Evolutionary conservation across 306 rosid genomes (phyloP).

Genomic region (Lathyrus aphaca): DNA sequence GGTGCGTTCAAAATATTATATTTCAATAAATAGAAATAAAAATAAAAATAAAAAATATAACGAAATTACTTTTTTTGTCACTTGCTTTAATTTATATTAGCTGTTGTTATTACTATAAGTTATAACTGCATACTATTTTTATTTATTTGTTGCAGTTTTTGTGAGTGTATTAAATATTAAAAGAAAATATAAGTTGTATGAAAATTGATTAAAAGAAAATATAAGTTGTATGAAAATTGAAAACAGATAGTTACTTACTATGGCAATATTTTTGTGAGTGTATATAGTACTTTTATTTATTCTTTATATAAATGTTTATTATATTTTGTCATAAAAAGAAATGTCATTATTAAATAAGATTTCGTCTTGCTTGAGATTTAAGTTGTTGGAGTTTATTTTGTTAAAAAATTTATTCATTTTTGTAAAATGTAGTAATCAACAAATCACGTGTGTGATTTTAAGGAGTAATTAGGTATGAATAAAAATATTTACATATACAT

Average conservation of each 20-base stretch:
- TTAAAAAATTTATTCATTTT: too few relatives aligned
- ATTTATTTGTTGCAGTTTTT: not conserved
- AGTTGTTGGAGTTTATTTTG: too few relatives aligned
- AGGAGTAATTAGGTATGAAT: too few relatives aligned
- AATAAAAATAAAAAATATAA: too few relatives aligned
- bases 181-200: not conserved
- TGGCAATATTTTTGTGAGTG: not conserved
- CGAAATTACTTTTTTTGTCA: not conserved
- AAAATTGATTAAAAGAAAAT: not conserved
- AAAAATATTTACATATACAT: too few relatives aligned
- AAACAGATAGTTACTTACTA: not conserved
- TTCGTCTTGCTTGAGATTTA: too few relatives aligned
- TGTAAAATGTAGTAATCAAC: too few relatives aligned
- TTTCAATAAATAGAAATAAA: too few relatives aligned
- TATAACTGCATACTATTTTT: not conserved
- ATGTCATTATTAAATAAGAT: not conserved
- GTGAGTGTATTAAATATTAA: not conserved
- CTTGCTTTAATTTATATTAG: not conserved
- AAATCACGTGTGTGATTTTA: too few relatives aligned
- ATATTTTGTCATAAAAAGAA: not conserved
- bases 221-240: not conserved
- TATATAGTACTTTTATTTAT: not conserved
- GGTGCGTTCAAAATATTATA: not conserved
- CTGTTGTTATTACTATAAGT: not conserved
- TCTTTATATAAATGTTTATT: not conserved